phyloP scores from a whole-genome alignment of 257 asterid species.

The Solanum etuberosum region DNA sequence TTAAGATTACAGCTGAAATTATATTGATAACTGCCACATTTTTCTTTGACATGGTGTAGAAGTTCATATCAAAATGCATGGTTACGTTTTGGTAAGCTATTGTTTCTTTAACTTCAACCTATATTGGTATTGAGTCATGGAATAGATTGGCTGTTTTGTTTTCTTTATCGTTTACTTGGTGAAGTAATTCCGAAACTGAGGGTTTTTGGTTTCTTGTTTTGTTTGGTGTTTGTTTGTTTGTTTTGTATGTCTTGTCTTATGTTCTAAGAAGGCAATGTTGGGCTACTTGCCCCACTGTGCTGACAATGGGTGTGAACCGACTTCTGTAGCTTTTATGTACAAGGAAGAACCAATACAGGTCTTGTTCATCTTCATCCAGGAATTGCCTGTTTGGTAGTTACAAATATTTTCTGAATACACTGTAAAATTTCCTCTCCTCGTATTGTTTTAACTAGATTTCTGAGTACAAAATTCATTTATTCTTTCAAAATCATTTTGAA shows the following conservation, averaged over 20 bases:
- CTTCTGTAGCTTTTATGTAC: slow-evolving; percentile 98
- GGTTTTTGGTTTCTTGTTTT: slow-evolving; percentile 89
- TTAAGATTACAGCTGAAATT: slow-evolving; percentile 1
- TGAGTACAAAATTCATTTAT: background rate
- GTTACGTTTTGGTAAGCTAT: slow-evolving; percentile 83
- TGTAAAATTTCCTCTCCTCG: background rate
- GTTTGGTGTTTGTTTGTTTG: slow-evolving; percentile 98
- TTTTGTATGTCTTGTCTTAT: slow-evolving; percentile 91
- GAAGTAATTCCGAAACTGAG: slow-evolving; percentile 65
- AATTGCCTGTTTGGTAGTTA: slow-evolving; percentile 64
- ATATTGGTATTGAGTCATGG: slow-evolving; percentile 28
- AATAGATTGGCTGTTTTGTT: slow-evolving; percentile 28
- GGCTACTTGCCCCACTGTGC: slow-evolving; percentile 99
- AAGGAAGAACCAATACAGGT: slow-evolving; percentile 91
- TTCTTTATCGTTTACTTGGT: slow-evolving; percentile 52
- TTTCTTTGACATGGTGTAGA: slow-evolving; percentile 68
- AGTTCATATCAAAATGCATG: slow-evolving; percentile 63
- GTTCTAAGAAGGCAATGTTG: slow-evolving; percentile 98
- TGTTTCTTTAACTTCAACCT: slow-evolving; percentile 35
- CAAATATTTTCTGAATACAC: slow-evolving; percentile 15
- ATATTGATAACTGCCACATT: slow-evolving; percentile 27
- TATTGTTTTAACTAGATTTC: background rate
- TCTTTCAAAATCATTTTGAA: background rate
- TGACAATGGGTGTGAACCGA: slow-evolving; percentile 99
- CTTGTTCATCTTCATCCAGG: slow-evolving; percentile 95